Percentiles rank a stretch among this genome's conserved stretches.
phyloP scores from a whole-genome alignment of 2,329 filamentous ascomycete genomes.

The Aspergillus fumigatiaffinis region DNA sequence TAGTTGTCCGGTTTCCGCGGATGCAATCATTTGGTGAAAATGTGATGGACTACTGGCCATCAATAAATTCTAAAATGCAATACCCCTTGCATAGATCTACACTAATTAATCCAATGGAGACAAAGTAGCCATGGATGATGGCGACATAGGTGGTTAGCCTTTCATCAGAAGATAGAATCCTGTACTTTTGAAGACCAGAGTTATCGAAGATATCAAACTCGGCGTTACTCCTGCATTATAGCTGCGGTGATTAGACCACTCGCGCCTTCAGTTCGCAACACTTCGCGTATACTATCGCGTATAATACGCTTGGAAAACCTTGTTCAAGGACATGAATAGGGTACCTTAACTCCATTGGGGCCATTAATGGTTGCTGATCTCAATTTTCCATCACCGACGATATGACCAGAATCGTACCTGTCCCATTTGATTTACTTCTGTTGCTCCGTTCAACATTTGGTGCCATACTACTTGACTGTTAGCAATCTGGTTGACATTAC shows the following conservation, averaged over 20 bases:
- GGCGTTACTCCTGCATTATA: neutral
- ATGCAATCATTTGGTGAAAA: neutral
- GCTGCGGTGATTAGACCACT: neutral
- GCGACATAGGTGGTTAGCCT: neutral
- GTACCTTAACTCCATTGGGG: too few species aligned
- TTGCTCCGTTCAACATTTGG: neutral
- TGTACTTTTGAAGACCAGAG: neutral
- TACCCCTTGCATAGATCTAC: neutral
- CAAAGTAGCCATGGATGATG: neutral
- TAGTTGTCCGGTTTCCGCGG: neutral
- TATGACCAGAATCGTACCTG: too few species aligned
- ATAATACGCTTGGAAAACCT: neutral
- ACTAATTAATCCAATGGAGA: neutral
- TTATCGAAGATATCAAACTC: neutral
- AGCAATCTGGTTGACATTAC: neutral
- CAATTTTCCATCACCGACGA: neutral
- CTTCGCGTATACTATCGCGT: neutral
- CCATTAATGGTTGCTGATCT: neutral
- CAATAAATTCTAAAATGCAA: neutral
- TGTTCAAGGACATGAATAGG: neutral
- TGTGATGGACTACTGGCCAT: neutral
- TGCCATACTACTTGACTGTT: neutral
- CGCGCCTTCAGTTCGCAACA: neutral
- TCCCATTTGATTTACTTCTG: too few species aligned
- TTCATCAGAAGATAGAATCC: neutral